Percentiles rank a stretch among this genome's conserved stretches.
Evolutionary conservation across 2,329 filamentous ascomycete genomes (phyloP).

Genomic region (Trichoderma semiorbis): DNA sequence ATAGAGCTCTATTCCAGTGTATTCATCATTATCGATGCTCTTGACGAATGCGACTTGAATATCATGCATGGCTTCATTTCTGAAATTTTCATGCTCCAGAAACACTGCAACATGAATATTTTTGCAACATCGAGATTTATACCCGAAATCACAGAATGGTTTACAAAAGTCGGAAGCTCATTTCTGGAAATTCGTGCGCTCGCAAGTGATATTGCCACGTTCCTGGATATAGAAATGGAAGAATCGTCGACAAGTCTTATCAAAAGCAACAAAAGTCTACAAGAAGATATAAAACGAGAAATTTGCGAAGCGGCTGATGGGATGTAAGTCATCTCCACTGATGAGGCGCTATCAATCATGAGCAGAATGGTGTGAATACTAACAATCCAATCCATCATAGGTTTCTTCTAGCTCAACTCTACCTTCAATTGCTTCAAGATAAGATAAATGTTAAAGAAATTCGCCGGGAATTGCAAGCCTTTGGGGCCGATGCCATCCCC

Average conservation of each 20-base stretch:
- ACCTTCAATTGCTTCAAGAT: neutral
- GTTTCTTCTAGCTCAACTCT: neutral
- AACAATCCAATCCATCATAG: neutral
- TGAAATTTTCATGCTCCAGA: neutral
- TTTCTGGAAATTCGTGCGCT: neutral
- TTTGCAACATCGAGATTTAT: slow-evolving; percentile 22
- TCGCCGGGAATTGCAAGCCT: neutral
- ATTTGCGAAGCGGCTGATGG: neutral
- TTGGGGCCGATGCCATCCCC: neutral
- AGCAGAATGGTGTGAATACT: no score
- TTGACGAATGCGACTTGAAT: neutral
- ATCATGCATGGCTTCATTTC: neutral
- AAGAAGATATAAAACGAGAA: neutral
- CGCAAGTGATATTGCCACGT: neutral
- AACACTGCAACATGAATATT: neutral
- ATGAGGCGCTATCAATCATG: neutral
- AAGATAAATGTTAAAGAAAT: neutral
- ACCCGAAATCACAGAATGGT: neutral
- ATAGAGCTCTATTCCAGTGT: neutral
- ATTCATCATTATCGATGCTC: neutral
- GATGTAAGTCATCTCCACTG: neutral
- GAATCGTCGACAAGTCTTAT: neutral
- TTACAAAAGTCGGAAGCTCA: neutral
- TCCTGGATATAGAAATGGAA: neutral
- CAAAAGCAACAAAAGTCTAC: neutral